Percentiles rank a stretch among this genome's conserved stretches.
Evolutionary conservation across 73 alveolate species (phyloP).

Genomic region (Diophrys sp.): DNA sequence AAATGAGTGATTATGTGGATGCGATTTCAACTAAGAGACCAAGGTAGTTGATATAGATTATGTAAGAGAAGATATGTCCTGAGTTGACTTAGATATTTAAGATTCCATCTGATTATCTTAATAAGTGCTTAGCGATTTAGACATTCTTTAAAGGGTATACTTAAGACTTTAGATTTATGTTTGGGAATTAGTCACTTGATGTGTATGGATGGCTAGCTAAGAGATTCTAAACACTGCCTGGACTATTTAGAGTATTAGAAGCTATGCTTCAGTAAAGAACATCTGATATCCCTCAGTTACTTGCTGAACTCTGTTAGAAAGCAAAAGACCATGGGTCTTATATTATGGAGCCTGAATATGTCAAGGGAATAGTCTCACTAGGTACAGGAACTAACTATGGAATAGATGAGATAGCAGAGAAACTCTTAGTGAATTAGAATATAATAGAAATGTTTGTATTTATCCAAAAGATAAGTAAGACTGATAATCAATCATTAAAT

Average conservation of each 20-base stretch:
- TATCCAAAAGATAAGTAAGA: not conserved
- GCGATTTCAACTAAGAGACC: not conserved
- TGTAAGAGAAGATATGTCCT: not conserved
- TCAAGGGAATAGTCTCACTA: not conserved
- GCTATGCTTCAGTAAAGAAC: not conserved
- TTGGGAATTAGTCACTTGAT: not conserved
- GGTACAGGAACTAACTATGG: not conserved
- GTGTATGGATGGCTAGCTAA: not conserved
- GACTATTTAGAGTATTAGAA: not conserved
- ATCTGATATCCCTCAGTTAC: not conserved
- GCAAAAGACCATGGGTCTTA: not conserved
- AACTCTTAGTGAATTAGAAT: not conserved
- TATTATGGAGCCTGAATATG: not conserved
- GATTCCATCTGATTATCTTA: too few species aligned
- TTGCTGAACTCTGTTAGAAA: not conserved
- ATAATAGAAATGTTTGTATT: not conserved
- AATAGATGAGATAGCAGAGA: not conserved
- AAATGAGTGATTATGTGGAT: not conserved
- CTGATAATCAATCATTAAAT: not conserved
- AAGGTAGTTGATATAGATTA: not conserved
- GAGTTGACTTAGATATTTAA: not conserved
- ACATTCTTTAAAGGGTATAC: not conserved
- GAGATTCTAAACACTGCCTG: not conserved
- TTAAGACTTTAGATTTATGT: not conserved
- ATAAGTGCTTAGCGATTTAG: not conserved